A percentile compares a stretch with the other conserved stretches of the same genome.
phyloP scores from a whole-genome alignment of 805 yeast species.

The Wickerhamiella slavikovae region DNA sequence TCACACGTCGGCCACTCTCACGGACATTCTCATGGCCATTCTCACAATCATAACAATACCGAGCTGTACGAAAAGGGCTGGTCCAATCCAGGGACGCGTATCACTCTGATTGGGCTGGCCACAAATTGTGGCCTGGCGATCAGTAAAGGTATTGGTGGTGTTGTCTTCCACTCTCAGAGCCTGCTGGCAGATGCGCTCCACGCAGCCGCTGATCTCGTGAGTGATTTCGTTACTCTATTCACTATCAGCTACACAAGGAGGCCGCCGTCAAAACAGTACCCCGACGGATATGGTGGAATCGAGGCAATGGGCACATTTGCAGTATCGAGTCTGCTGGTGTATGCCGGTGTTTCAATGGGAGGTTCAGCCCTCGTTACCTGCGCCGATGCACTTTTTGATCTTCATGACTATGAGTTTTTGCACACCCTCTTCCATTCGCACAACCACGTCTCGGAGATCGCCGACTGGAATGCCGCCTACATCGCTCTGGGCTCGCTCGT shows the following conservation, averaged over 20 bases:
- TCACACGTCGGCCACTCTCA: no score
- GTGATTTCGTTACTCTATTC: conserved; percentile 73
- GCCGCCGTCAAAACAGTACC: conserved; percentile 39
- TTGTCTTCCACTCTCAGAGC: conserved; percentile 85
- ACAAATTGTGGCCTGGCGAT: conserved; percentile 74
- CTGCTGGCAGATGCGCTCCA: conserved; percentile 88
- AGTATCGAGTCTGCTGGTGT: conserved; percentile 60
- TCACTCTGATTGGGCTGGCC: conserved; percentile 77
- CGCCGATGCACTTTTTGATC: conserved; percentile 8
- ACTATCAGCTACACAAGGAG: conserved; percentile 63
- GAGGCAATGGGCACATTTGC: conserved; percentile 84
- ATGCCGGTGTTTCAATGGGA: conserved; percentile 85
- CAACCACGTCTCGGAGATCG: conserved; percentile 21
- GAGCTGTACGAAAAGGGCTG: conserved; percentile 21
- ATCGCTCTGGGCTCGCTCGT: conserved; percentile 75
- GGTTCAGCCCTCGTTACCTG: conserved; percentile 46
- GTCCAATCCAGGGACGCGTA: conserved; percentile 70
- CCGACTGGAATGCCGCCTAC: conserved; percentile 88
- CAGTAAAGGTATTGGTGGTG: conserved; percentile 76
- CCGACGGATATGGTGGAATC: conserved; percentile 80
- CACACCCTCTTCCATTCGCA: conserved; percentile 27
- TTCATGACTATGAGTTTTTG: conserved; percentile 4
- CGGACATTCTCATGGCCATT: conserved; percentile 16
- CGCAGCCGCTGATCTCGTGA: conserved; percentile 73
- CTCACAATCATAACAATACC: conserved; percentile 10